Base-by-base conservation (phyloP, 768 basidiomycete species). In the Pholiota molesta region DNA sequence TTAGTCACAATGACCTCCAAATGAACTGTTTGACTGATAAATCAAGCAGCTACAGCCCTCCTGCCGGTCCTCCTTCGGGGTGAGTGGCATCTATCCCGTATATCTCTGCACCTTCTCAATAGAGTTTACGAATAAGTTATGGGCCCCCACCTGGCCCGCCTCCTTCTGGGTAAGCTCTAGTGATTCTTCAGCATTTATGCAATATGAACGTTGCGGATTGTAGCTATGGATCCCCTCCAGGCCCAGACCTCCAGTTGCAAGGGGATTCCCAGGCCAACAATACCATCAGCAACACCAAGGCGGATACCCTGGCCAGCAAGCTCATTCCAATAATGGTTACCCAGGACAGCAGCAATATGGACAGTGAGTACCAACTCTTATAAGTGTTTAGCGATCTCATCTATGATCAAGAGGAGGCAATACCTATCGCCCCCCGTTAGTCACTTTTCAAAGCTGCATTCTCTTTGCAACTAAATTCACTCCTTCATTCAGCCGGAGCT, bases 251-350 rank as follows among this genome's bases (percentile, higher is more conserved):
- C 69, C 72, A 40, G 68, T 21, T 23, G 68, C 69, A 35, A 71
- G 72, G 59, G 78, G 68, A 51, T 77, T 80, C 63, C 82, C 82
- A 23, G 81, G 77, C n/a, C 77, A 80, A 57, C 77, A 78, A 58
- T 75, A 78, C 59, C 78, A 78, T 37, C 75, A 79, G 17, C 65
- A 69, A n/a, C 64, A 69, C n/a, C 59, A 67, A 29, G 58, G 67
- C 10, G 67, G 69, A 5, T 65, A 67, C 63, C 68, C 66, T 19
- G 68, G 62, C 29, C 69, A 72, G 52, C 69, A 67, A 31, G 45
- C 62, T 17, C 62, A 68, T 14, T 47, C 17, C 11, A 61, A 37
- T 51, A n/a, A 37, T 17, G 68, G 67, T 11, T 69, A 68, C 53
- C 68, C 67, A 16, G 66, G 57, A 19, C 62, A 66, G 16, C 60